Conservation (phyloP, 2,329 filamentous ascomycete species). For the Cladophialophora immunda region DNA sequence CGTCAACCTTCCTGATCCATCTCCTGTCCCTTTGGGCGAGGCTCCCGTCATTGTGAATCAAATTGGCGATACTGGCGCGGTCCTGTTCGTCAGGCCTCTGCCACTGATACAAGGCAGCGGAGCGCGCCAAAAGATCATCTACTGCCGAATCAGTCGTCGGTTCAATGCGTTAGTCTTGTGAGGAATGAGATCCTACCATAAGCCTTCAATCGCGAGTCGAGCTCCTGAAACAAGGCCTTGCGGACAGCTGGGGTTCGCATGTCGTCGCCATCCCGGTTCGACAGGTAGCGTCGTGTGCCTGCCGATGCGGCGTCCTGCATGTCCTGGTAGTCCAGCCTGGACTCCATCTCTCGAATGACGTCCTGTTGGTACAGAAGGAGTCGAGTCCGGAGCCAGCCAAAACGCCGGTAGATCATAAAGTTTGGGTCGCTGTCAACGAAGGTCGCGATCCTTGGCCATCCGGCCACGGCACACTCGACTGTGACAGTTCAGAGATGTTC, state of each 20-base stretch:
- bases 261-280: conserved; percentile 25
- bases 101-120: conserved; percentile 17
- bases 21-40: conserved; percentile 15
- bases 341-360: conserved; percentile 43
- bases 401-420: conserved; percentile 54
- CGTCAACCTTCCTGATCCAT: conserved; percentile 32
- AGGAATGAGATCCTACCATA: conserved; percentile 16
- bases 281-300: not conserved
- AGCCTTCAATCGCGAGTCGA: conserved; percentile 19
- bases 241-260: conserved; percentile 5
- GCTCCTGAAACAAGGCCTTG: conserved; percentile 17
- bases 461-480: conserved; percentile 14
- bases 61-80: conserved; percentile 17
- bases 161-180: too few species aligned
- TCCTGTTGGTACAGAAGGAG: conserved; percentile 47
- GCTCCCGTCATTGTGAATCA: conserved; percentile 28
- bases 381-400: conserved; percentile 52
- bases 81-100: conserved; percentile 11
- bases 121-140: conserved; percentile 28
- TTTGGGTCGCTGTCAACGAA: conserved; percentile 54
- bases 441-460: conserved; percentile 37
- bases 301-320: conserved; percentile 10
- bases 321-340: conserved; percentile 35
- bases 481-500: not conserved
- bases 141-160: not conserved